Conservation (phyloP, 805 yeast genomes). For the Wickerhamomyces queroliae region DNA sequence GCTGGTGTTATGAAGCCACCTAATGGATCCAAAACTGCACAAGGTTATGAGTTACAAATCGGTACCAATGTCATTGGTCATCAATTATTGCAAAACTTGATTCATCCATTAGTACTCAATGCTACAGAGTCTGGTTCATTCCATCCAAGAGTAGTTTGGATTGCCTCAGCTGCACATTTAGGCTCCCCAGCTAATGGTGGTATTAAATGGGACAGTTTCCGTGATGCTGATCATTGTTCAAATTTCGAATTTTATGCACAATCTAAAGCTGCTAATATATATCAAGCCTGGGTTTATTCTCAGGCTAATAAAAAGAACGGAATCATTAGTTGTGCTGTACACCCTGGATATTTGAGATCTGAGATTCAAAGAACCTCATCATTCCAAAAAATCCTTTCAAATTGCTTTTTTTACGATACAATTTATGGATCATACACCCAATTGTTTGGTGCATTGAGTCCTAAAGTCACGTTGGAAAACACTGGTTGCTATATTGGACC, state of each 20-base stretch:
- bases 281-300: conserved; percentile 32
- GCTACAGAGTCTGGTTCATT: conserved; percentile 24
- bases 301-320: conserved; percentile 24
- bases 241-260: conserved; percentile 26
- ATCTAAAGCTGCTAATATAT: conserved; percentile 35
- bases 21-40: conserved; percentile 28
- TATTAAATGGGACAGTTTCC: conserved; percentile 28
- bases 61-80: conserved; percentile 46
- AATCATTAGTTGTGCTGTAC: conserved; percentile 28
- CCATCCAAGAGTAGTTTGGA: conserved; percentile 40
- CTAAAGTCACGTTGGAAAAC: conserved; percentile 27
- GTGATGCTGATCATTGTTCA: conserved; percentile 7
- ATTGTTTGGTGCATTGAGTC: conserved; percentile 35
- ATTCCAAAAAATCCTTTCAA: not conserved
- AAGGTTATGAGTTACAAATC: conserved; percentile 40
- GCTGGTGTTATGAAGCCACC: conserved; percentile 41
- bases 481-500: conserved; percentile 34
- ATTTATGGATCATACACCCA: conserved; percentile 38
- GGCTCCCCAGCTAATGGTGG: conserved; percentile 28
- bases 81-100: conserved; percentile 33
- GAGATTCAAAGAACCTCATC: conserved; percentile 25
- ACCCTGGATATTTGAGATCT: conserved; percentile 35
- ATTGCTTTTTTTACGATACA: conserved; percentile 4
- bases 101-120: conserved; percentile 31
- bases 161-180: conserved; percentile 33